phyloP scores from a whole-genome alignment of 1,284 basidiomycete genomes.

The Ceratobasidium papillatum region DNA sequence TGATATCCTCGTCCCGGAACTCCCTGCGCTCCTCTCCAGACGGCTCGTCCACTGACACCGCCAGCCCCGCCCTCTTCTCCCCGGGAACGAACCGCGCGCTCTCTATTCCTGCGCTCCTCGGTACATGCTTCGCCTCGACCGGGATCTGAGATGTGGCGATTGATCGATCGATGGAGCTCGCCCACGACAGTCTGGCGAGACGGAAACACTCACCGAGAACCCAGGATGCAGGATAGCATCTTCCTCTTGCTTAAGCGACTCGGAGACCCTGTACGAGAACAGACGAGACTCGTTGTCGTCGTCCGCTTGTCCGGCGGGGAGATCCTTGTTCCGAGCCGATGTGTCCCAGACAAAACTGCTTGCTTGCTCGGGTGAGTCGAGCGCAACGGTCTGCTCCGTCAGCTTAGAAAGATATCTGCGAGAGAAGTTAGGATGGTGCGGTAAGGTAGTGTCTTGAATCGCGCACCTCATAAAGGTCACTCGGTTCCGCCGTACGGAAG shows the following conservation, averaged over 20 bases:
- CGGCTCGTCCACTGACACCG: conserved; percentile 43
- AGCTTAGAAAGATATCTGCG: conserved; percentile 43
- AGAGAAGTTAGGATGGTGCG: neutral
- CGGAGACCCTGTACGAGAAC: conserved; percentile 41
- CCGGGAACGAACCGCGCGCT: neutral
- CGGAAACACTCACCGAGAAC: no score
- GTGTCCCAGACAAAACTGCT: conserved; percentile 38
- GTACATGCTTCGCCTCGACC: conserved; percentile 1
- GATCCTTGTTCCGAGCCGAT: conserved; percentile 35
- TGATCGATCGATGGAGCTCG: neutral
- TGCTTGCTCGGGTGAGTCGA: conserved; percentile 43
- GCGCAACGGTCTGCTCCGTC: conserved; percentile 42
- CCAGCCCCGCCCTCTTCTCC: neutral
- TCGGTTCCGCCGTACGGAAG: conserved; percentile 42
- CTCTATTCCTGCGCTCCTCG: neutral
- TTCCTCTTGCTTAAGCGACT: conserved; percentile 43
- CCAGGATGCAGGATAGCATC: conserved; percentile 27
- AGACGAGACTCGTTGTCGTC: conserved; percentile 39
- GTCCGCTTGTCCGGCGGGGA: conserved; percentile 11
- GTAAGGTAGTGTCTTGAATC: neutral
- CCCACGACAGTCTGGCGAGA: no score
- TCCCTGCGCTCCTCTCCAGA: conserved; percentile 46
- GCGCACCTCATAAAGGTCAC: conserved; percentile 44
- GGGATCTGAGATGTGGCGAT: neutral
- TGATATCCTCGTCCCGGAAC: neutral